These are phyloP conservation scores for Bodo saltans DNA, from an alignment of 78 protist species.

Conservation along the genomic window DNA sequence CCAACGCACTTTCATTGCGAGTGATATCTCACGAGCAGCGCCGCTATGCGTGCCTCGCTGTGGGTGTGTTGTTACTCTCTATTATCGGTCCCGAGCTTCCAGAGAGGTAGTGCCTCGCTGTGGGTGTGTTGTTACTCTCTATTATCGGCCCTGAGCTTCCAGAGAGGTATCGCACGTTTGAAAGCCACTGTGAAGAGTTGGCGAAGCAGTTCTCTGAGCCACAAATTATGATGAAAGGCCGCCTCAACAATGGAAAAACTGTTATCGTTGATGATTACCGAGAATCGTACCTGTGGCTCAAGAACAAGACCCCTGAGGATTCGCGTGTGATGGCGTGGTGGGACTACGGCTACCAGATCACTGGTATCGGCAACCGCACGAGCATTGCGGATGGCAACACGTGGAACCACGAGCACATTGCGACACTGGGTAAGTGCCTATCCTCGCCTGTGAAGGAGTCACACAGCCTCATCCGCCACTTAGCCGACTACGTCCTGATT, in stretches of 20 bases:
- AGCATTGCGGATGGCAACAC: slow-evolving; percentile 97
- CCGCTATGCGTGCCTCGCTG: no score
- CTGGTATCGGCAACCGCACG: slow-evolving; percentile 95
- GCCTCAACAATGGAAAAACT: slow-evolving; percentile 61
- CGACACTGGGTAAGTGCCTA: slow-evolving; percentile 90
- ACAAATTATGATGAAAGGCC: slow-evolving; percentile 85
- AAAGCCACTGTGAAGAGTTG: neutral
- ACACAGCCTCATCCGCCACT: slow-evolving; percentile 53
- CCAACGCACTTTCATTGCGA: no score
- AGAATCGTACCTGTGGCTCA: slow-evolving; percentile 98
- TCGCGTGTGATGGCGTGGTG: slow-evolving; percentile 96
- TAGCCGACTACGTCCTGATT: slow-evolving; percentile 95
- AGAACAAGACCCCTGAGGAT: slow-evolving; percentile 88
- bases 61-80: no score
- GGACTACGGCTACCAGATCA: slow-evolving; percentile 99
- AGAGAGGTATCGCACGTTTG: no score
- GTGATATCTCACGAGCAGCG: no score
- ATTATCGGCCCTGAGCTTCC: no score
- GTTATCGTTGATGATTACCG: slow-evolving; percentile 97
- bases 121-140: no score
- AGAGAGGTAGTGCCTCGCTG: no score
- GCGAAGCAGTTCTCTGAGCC: slow-evolving; percentile 56
- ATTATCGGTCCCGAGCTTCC: no score
- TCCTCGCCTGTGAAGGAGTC: slow-evolving; percentile 80
- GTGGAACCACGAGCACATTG: slow-evolving; percentile 98